A percentile compares a stretch with the other conserved stretches of the same genome.
phyloP scores from a whole-genome alignment of 169 alveolate genomes.

The Cryptosporidium andersoni region DNA sequence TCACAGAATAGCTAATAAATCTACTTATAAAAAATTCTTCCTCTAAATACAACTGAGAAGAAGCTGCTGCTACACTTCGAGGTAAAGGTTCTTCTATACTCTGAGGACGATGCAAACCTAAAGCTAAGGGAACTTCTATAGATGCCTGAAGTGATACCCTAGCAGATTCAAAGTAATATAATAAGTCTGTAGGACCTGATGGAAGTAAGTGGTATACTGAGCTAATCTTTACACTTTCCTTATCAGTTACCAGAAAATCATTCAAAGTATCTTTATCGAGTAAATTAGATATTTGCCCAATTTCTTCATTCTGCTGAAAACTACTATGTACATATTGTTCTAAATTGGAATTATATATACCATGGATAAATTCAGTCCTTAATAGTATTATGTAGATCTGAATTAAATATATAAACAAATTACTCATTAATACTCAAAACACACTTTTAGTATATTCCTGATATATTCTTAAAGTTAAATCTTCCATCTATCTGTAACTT shows the following conservation, averaged over 20 bases:
- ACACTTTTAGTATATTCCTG: too few relatives aligned
- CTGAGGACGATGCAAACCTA: conserved; percentile 62
- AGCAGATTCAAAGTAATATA: conserved; percentile 42
- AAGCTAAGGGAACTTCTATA: conserved; percentile 32
- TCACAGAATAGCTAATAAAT: conserved; percentile 30
- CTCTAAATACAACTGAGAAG: conserved; percentile 17
- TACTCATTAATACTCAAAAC: too few relatives aligned
- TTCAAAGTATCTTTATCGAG: conserved; percentile 4
- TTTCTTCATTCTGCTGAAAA: background rate
- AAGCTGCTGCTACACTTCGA: conserved; percentile 57
- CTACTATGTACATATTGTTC: background rate
- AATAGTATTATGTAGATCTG: too few relatives aligned
- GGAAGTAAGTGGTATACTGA: conserved; percentile 50
- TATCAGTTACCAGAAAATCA: background rate
- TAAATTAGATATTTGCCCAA: background rate
- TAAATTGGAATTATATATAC: too few relatives aligned
- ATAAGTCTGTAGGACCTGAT: conserved; percentile 26
- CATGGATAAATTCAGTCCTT: too few relatives aligned
- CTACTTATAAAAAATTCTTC: conserved; percentile 50
- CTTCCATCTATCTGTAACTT: too few relatives aligned
- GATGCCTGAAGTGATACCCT: conserved; percentile 17
- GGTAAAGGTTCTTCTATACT: conserved; percentile 18
- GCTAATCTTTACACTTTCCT: conserved; percentile 5
- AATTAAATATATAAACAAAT: too few relatives aligned
- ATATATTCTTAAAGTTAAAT: too few relatives aligned